Percentiles rank a stretch among this genome's conserved stretches.
Conservation (phyloP, 345 rosid species). For the Dipteronia dyeriana region DNA sequence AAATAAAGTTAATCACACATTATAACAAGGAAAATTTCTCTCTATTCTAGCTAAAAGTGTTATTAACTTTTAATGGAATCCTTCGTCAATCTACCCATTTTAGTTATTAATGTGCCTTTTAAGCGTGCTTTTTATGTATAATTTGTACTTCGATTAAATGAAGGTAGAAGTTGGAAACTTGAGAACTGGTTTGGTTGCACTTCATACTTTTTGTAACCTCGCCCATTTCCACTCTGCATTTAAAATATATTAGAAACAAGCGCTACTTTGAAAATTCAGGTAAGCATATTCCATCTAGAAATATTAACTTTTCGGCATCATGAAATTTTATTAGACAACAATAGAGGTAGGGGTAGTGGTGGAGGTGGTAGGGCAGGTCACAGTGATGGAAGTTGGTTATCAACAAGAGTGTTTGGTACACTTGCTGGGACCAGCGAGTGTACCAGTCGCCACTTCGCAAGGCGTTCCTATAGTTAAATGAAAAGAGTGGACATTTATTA, state of each 20-base stretch:
- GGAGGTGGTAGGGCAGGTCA: neutral
- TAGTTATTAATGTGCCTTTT: conserved; percentile 3
- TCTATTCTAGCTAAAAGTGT: neutral
- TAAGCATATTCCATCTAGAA: neutral
- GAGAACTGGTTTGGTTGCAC: neutral
- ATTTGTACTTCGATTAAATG: neutral
- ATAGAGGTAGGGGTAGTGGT: neutral
- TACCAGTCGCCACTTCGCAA: no score
- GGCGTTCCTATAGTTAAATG: no score
- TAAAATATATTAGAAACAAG: neutral
- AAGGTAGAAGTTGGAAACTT: neutral
- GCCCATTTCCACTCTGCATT: neutral
- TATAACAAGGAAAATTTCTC: neutral
- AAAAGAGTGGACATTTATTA: no score
- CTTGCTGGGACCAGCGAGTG: no score
- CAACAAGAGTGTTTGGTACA: no score
- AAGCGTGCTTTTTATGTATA: neutral
- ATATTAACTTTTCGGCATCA: neutral
- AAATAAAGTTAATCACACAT: neutral
- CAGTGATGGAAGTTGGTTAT: neutral
- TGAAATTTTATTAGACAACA: neutral
- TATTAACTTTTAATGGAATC: neutral
- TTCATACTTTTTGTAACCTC: neutral
- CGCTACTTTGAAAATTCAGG: neutral
- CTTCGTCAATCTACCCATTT: neutral